Evolutionary conservation across 2,329 filamentous ascomycete genomes (phyloP), one percentile per base, ranked within the genome.

Genomic region (Colletotrichum brevisporum): DNA sequence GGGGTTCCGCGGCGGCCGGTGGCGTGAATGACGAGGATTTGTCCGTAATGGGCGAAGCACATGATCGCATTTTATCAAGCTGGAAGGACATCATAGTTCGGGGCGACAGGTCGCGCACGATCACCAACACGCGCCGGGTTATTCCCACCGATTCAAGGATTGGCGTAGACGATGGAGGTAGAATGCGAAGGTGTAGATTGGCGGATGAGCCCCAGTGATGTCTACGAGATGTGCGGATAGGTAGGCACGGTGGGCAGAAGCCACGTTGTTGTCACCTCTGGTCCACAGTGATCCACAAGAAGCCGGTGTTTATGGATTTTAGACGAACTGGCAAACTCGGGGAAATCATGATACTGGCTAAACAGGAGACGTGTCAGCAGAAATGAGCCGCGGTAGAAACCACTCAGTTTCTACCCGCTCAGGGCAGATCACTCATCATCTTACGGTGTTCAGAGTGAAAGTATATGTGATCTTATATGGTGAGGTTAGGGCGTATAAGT

Each of bases 201-300:
- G 12, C 10, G 31, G 31, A 36, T 12, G 31, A 9, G 31, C 8
- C 10, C 31, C 31, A 36, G 6, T 10, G 9, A 10, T 10, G 21
- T 24, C 21, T 24, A 24, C 21, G 21, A 24, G 21, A 24, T 24
- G 31, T 36, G 31, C 31, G 10, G 31, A 36, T 36, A 4, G 8
- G 8, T 36, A n/a, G 48, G 58, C 47, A 52, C 58, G 58, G 57
- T 60, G 57, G 58, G 58, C 58, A 61, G 57, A 52, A 60, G 15
- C 57, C 57, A 60, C 57, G 57, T 50, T 50, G 45, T 39, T 15
- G n/a, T 26, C 13, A 43, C 31, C 15, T 39, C 6, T 48, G 9
- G n/a, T n/a, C 18, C 45, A 21, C 18, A 21, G n/a, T 18, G 43
- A 18, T 39, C 56, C 56, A 59, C 43, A 47, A 50, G 4, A 18